These are phyloP conservation scores for Claviceps monticola DNA, from an alignment of 2,329 filamentous ascomycete genomes.

Conservation along the genomic window DNA sequence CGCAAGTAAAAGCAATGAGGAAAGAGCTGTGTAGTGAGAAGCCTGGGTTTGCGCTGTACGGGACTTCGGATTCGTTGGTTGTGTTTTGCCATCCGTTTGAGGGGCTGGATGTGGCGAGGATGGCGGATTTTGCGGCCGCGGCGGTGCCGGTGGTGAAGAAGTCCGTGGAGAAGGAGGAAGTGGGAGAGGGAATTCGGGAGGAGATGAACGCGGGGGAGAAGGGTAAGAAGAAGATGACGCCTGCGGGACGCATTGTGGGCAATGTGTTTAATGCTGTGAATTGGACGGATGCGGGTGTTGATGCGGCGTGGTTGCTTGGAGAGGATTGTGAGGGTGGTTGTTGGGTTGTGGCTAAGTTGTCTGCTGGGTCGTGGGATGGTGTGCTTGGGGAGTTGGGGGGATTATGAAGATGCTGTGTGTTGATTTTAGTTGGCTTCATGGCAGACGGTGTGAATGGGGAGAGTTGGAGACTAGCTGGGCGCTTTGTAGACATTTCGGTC, in stretches of 20 bases:
- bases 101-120: background rate
- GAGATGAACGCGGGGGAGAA: background rate
- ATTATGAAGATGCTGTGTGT: background rate
- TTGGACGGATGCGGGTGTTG: slow-evolving; percentile 2
- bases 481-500: too few relatives aligned
- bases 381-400: background rate
- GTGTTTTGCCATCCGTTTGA: slow-evolving; percentile 2
- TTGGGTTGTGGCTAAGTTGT: slow-evolving; percentile 3
- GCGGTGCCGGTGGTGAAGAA: background rate
- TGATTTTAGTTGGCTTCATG: background rate
- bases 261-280: slow-evolving; percentile 1
- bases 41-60: slow-evolving; percentile 1
- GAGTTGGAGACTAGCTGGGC: too few relatives aligned
- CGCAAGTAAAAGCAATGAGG: background rate
- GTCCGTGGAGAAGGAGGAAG: background rate
- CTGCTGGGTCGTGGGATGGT: background rate
- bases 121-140: slow-evolving; percentile 3
- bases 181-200: background rate
- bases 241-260: background rate
- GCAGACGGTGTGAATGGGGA: background rate
- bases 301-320: background rate
- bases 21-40: background rate
- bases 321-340: background rate
- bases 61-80: background rate
- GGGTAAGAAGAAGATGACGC: background rate